Base-by-base conservation (phyloP, 1,139 yeast genomes). In the Nakaseomyces delphensis region DNA sequence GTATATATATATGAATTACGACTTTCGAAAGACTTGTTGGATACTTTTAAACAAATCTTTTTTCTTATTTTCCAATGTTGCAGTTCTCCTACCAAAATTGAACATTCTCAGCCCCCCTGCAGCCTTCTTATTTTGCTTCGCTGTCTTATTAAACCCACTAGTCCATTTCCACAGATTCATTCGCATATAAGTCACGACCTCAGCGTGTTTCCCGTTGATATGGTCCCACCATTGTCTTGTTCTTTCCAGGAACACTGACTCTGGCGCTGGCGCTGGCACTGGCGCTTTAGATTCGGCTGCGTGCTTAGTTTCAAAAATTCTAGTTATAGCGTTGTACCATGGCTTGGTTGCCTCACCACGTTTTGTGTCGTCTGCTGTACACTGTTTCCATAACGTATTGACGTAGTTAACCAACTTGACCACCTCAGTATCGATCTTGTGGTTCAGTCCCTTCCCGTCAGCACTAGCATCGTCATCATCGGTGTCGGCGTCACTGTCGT, bases 361-460 rank as follows among this genome's bases (percentile, higher is more conserved):
- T 44, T 38, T 44, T 36, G 37, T 38, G 6, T 9, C 9, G 24
- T 21, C 8, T 6, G 9, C 9, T 21, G 24, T 21, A 21, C 9
- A n/a, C n/a, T n/a, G n/a, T 21, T 21, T 21, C 24, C 24, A 21
- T 21, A 21, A 21, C 6, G 24, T 9, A 21, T 21, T 21, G 9
- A 21, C 6, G 9, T 6, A 21, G 9, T 21, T 21, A 6, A 21
- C 24, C 24, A 21, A 6, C 24, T 21, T 21, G 24, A 21, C 24
- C 9, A 6, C 24, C 9, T 21, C 24, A 6, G 9, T 9, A 6
- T 21, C 24, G 8, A 6, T 9, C 24, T 21, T 21, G 8, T 21
- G 8, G 24, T 21, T n/a, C n/a, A n/a, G n/a, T n/a, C n/a, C 24
- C 9, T 21, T 9, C 9, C 24, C 24, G 24, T 21, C 24, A 6